Evolutionary conservation across 805 yeast genomes (phyloP).

Genomic region (Wickerhamiella allomyrinae): DNA sequence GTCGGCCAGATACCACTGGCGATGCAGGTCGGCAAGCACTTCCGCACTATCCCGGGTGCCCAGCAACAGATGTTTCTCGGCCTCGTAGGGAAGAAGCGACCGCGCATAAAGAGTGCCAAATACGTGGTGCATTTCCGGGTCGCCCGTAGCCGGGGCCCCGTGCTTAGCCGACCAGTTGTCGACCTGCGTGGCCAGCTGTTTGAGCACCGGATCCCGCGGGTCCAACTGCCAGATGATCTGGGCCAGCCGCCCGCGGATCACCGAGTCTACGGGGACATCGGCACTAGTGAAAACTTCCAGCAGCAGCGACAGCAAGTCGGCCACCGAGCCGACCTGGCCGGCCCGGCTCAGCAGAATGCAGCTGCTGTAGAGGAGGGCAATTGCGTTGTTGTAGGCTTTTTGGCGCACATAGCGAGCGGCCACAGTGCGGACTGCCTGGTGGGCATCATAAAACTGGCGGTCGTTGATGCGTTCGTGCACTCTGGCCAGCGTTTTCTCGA

Average conservation of each 20-base stretch:
- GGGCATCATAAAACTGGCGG: slow-evolving; percentile 86
- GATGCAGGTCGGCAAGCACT: slow-evolving; percentile 34
- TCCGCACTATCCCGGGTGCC: slow-evolving; percentile 44
- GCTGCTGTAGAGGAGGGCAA: slow-evolving; percentile 58
- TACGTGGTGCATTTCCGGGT: slow-evolving; percentile 56
- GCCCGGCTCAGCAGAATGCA: slow-evolving; percentile 53
- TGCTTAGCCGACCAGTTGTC: slow-evolving; percentile 45
- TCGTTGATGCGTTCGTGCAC: slow-evolving; percentile 36
- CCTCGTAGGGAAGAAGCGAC: slow-evolving; percentile 40
- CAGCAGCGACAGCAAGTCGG: slow-evolving; percentile 60
- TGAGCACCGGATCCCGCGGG: slow-evolving; percentile 44
- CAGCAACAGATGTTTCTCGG: slow-evolving; percentile 57
- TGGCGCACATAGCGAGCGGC: slow-evolving; percentile 68
- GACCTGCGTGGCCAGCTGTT: slow-evolving; percentile 51
- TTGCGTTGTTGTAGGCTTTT: slow-evolving; percentile 54
- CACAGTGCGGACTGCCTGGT: slow-evolving; percentile 83
- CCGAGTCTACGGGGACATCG: slow-evolving; percentile 29
- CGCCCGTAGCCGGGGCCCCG: slow-evolving; percentile 48
- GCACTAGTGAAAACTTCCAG: slow-evolving; percentile 53
- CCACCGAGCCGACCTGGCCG: slow-evolving; percentile 64
- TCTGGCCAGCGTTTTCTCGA: slow-evolving; percentile 12
- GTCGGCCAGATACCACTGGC: slow-evolving; percentile 28
- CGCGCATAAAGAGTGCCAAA: slow-evolving; percentile 49
- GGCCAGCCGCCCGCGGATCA: slow-evolving; percentile 33
- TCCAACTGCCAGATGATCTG: slow-evolving; percentile 32